A percentile compares a stretch with the other conserved stretches of the same genome.
phyloP scores from a whole-genome alignment of 1,284 basidiomycete species.

The Bjerkandera adusta region DNA sequence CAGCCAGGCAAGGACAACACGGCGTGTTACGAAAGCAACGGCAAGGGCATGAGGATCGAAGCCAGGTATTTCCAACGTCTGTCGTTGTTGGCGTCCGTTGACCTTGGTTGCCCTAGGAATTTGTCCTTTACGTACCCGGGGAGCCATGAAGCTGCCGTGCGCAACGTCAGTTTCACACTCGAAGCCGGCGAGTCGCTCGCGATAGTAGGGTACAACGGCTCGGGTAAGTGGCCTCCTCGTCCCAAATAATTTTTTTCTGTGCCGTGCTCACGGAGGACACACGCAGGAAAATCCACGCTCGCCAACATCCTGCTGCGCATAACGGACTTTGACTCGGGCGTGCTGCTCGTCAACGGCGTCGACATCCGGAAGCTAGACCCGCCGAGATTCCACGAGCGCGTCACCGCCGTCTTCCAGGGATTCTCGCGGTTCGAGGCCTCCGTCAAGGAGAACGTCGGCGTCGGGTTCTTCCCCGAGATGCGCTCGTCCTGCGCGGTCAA shows the following conservation, averaged over 20 bases:
- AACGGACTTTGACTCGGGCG: conserved; percentile 64
- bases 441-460: conserved; percentile 74
- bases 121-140: conserved; percentile 79
- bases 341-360: conserved; percentile 63
- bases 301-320: conserved; percentile 77
- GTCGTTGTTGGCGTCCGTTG: conserved; percentile 9
- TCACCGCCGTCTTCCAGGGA: conserved; percentile 79
- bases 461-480: conserved; percentile 65
- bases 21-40: conserved; percentile 43
- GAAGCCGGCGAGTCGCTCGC: conserved; percentile 76
- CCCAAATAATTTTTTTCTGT: conserved; percentile 9
- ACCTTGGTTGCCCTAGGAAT: conserved; percentile 39
- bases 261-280: neutral
- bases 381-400: conserved; percentile 65
- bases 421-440: conserved; percentile 77
- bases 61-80: conserved; percentile 51
- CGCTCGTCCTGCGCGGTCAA: conserved; percentile 50
- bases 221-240: conserved; percentile 43
- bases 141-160: conserved; percentile 58
- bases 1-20: conserved; percentile 53
- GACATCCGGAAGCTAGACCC: conserved; percentile 64
- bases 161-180: conserved; percentile 65
- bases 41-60: conserved; percentile 66
- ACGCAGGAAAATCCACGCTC: conserved; percentile 80
- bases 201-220: conserved; percentile 81